phyloP scores from a whole-genome alignment of 2,329 filamentous ascomycete species.

The Talaromyces sp. region DNA sequence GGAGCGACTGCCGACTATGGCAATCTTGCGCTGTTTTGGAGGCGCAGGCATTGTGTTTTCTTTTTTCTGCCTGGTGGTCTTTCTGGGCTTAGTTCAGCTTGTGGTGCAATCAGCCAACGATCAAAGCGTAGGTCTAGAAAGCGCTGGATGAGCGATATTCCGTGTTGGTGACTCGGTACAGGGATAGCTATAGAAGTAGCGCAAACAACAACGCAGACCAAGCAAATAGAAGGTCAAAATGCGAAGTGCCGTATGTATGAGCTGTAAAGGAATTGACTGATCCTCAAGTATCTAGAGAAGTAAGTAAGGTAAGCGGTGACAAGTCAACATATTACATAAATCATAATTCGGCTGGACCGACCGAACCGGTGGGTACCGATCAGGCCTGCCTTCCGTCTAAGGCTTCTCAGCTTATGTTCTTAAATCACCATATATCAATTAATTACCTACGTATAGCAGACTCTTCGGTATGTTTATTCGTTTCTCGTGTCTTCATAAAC shows the following conservation, averaged over 20 bases:
- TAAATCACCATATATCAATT: too few species aligned
- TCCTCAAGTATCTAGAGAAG: background rate
- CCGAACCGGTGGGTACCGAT: background rate
- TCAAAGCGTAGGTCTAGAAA: constrained; percentile 1
- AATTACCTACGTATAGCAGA: background rate
- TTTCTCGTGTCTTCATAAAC: background rate
- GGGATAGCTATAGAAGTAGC: background rate
- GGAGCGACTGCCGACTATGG: constrained; percentile 90
- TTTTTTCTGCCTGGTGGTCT: constrained; percentile 9
- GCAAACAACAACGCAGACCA: background rate
- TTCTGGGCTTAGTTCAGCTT: constrained; percentile 1
- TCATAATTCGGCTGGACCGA: background rate
- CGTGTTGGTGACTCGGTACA: background rate
- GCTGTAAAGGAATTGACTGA: background rate
- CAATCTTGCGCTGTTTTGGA: constrained; percentile 88
- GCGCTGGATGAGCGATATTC: constrained; percentile 7
- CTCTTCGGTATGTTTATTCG: background rate
- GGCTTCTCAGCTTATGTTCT: background rate
- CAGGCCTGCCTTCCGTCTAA: background rate
- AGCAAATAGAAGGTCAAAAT: background rate
- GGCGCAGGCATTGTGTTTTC: constrained; percentile 58
- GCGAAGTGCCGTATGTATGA: background rate
- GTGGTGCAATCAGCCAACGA: constrained; percentile 2
- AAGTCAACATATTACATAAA: background rate
- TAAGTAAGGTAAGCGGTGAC: background rate